phyloP scores from a whole-genome alignment of 331 rosid genomes.

The Malus hybrid region DNA sequence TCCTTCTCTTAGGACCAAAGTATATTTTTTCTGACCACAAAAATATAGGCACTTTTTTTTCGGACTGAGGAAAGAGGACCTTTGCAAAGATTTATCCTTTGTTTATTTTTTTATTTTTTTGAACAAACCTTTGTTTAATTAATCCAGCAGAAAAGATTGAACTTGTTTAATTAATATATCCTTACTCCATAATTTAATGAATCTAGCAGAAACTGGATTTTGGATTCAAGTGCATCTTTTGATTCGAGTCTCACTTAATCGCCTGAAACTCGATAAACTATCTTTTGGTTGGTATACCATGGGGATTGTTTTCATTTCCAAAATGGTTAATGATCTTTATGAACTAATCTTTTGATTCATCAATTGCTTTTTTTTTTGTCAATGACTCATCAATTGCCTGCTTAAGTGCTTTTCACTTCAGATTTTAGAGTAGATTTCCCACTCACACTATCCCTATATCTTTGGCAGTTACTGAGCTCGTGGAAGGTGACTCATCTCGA shows the following conservation, averaged over 20 bases:
- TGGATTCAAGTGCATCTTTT: background rate
- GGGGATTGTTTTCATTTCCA: background rate
- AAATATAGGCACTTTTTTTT: background rate
- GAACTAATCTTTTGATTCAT: background rate
- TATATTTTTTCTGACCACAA: slow-evolving; percentile 9
- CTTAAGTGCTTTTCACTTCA: background rate
- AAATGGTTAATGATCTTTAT: background rate
- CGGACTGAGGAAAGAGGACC: background rate
- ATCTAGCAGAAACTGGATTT: background rate
- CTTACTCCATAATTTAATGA: slow-evolving; percentile 1
- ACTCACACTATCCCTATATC: background rate
- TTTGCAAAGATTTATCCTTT: background rate
- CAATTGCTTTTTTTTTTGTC: background rate
- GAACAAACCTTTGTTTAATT: too few species aligned
- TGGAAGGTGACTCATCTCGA: slow-evolving; percentile 95
- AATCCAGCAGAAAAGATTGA: background rate
- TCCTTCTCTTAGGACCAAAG: slow-evolving; percentile 4
- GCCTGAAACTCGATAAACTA: too few species aligned
- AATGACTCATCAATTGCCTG: background rate
- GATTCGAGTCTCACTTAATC: background rate
- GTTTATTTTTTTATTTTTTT: too few species aligned
- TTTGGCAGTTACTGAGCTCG: slow-evolving; percentile 79
- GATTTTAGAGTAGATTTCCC: background rate
- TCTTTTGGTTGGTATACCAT: background rate
- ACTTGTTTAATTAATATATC: background rate